Base-by-base conservation (phyloP, 1,139 yeast species). In the Entelexis paramagnoliae region DNA sequence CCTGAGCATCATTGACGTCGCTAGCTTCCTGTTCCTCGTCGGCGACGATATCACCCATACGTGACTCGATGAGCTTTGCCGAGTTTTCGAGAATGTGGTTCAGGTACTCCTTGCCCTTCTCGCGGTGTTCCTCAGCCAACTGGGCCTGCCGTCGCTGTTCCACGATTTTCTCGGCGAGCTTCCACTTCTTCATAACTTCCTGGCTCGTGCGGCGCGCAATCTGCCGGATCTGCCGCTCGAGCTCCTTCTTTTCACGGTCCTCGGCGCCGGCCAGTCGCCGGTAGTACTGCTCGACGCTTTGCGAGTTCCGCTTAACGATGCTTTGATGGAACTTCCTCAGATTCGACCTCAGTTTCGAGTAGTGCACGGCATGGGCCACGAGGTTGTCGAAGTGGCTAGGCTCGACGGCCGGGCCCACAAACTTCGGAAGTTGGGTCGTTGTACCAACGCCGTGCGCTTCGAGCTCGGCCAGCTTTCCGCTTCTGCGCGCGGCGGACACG, bases 101-200 rank as follows among this genome's bases (percentile, higher is more conserved):
- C 56, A 91, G 73, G 64, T 89, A 96, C 59, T 85, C 84, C 64
- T 91, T 84, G 35, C 96, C 96, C 64, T 82, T 81, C 74, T 64
- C 79, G 72, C 72, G 85, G 78, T 67, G 85, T 70, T 66, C 66
- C 42, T 68, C 76, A 51, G 66, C 72, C 26, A 62, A 58, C 30
- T 57, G 61, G 44, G 62, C 66, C 48, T 66, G 68, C 26, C 65
- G 63, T 29, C 72, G 64, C 58, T 70, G 72, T 49, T 76, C 71
- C 1, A 72, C 75, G 42, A 94, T 96, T 63, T 86, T 88, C 57
- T 82, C 85, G 2, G 97, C 98, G 52, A 89, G 75, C 28, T 74
- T 71, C 99, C 99, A 93, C 64, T 94, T 81, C 64, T 82, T 87
- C 68, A 83, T 82, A 10, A 91, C 95, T 35, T 91, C 89, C 59